Evolutionary conservation across 495 filamentous ascomycete species (phyloP), one percentile per base, ranked within the genome.

Genomic region (Coniosporium apollinis): DNA sequence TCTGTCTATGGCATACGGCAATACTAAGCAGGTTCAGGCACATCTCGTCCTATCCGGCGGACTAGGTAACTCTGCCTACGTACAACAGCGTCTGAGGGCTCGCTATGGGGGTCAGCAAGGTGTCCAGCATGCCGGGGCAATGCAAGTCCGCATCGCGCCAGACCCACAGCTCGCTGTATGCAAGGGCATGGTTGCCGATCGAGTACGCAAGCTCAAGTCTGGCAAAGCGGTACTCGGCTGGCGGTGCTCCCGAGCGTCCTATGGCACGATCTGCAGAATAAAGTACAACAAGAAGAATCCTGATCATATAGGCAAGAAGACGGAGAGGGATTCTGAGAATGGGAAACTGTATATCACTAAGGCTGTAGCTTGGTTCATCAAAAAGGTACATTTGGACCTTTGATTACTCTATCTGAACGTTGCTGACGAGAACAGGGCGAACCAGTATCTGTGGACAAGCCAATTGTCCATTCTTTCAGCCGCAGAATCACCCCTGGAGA

Each of bases 11-110:
- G 17, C 5, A 28, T 28, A 34, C 22, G 22, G 8, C 19, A 15
- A 16, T 36, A 18, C 32, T 42, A 25, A 33, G 2, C 32, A 69
- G 63, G 53, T 47, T n/a, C n/a, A n/a, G n/a, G n/a, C 19, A 21
- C 66, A 74, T 37, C 54, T 77, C 20, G 60, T 79, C 3, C 55
- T 79, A 5, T 76, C 72, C 0, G 74, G 74, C 3, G 74, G 74
- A 2, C 65, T 78, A 3, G 72, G 74, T 9, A 75, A 72, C 45
- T 76, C 71, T 0, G 54, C 62, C n/a, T 78, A 79, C 41, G 61
- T 79, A 5, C 52, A 59, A 36, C 20, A 48, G 5, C 30, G 35
- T 24, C 46, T 61, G 7, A 14, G 30, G 9, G 28, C 24, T 10
- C 47, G 44, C 29, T 59, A 51, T 41, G 30, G 26, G 9, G 39